Evolutionary conservation across 2,329 filamentous ascomycete species (phyloP).

Genomic region (Immersiporthe knoxdaviesiana): DNA sequence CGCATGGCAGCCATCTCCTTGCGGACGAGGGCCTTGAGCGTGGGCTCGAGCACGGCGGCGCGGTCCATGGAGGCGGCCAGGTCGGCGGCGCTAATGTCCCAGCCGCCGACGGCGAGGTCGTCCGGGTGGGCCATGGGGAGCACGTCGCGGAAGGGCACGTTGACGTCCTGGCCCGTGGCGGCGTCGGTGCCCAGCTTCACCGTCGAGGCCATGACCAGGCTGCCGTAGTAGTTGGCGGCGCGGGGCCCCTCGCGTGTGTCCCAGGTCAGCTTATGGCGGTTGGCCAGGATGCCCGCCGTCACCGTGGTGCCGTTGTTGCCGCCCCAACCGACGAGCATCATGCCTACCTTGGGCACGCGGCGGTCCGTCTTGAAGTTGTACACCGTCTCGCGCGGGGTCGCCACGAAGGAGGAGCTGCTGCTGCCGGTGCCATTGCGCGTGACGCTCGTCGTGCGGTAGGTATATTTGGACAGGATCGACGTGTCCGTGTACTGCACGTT

Average conservation of each 20-base stretch:
- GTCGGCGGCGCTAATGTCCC: constrained; percentile 95
- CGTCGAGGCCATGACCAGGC: constrained; percentile 94
- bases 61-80: constrained; percentile 93
- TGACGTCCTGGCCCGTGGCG: constrained; percentile 84
- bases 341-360: constrained; percentile 87
- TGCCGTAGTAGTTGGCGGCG: constrained; percentile 96
- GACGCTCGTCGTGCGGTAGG: constrained; percentile 91
- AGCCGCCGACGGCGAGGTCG: constrained; percentile 91
- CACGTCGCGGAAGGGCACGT: constrained; percentile 93
- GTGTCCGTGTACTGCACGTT: constrained; percentile 89
- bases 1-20: constrained; percentile 92
- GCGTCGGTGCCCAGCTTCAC: constrained; percentile 92
- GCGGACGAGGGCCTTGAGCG: constrained; percentile 83
- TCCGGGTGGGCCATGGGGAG: constrained; percentile 98
- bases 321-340: constrained; percentile 98
- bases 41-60: constrained; percentile 92
- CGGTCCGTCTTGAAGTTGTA: constrained; percentile 99
- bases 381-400: constrained; percentile 81
- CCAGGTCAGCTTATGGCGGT: constrained; percentile 84
- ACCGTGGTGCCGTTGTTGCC: constrained; percentile 98
- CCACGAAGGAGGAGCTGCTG: constrained; percentile 70
- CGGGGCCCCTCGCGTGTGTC: constrained; percentile 89
- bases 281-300: constrained; percentile 95
- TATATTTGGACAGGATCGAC: constrained; percentile 92
- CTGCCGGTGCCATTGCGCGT: constrained; percentile 50